Evolutionary conservation across 352 stramenopile genomes (phyloP).

Genomic region (Phytophthora meadii): DNA sequence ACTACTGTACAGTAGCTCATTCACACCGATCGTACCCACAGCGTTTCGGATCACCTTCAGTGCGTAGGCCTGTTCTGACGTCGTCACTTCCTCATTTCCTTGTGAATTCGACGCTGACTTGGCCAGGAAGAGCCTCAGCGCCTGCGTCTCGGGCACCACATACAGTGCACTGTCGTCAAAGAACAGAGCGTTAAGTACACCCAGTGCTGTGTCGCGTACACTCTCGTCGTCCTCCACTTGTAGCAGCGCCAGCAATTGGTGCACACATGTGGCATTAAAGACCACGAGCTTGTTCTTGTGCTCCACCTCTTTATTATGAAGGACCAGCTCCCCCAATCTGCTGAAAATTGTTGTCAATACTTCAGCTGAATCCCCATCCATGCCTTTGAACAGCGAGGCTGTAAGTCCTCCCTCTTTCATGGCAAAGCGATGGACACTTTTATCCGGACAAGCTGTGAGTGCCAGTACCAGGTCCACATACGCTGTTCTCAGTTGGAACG

Average conservation of each 20-base stretch:
- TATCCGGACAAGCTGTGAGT: slow-evolving; percentile 67
- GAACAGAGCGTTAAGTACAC: slow-evolving; percentile 65
- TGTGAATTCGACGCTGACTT: slow-evolving; percentile 37
- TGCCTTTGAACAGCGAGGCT: slow-evolving; percentile 74
- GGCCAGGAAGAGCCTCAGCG: slow-evolving; percentile 51
- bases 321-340: slow-evolving; percentile 53
- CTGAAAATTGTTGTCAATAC: slow-evolving; percentile 60
- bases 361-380: slow-evolving; percentile 73
- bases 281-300: slow-evolving; percentile 64
- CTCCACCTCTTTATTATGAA: slow-evolving; percentile 62
- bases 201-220: slow-evolving; percentile 44
- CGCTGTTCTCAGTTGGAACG: slow-evolving; percentile 70
- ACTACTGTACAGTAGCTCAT: slow-evolving; percentile 60
- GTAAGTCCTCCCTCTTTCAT: slow-evolving; percentile 76
- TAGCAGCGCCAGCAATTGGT: slow-evolving; percentile 75
- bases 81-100: slow-evolving; percentile 28
- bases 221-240: slow-evolving; percentile 57
- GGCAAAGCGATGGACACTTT: slow-evolving; percentile 82
- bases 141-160: slow-evolving; percentile 46
- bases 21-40: slow-evolving; percentile 69
- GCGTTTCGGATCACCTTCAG: slow-evolving; percentile 74
- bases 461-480: slow-evolving; percentile 74
- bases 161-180: slow-evolving; percentile 69
- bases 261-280: slow-evolving; percentile 66
- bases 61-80: slow-evolving; percentile 54